Percentiles rank a stretch among this genome's conserved stretches.
These are phyloP conservation scores for Nicotiana undulata DNA, from an alignment of 257 asterid species.

Conservation along the genomic window DNA sequence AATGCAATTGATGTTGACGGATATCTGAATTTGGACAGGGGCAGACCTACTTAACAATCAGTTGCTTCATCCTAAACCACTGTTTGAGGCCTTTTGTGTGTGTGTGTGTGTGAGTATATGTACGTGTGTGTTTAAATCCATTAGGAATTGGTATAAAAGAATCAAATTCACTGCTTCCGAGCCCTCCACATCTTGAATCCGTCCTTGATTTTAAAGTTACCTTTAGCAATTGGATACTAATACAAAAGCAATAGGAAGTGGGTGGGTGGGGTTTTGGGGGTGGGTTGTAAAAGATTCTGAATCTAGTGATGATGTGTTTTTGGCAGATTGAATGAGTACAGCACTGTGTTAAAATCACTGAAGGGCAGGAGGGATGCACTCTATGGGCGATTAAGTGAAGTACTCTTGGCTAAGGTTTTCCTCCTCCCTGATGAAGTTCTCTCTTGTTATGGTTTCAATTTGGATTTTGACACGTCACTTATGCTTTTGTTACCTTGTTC, in stretches of 20 bases:
- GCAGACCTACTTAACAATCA: background rate
- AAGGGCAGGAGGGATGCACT: conserved; percentile 68
- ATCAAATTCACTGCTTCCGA: background rate
- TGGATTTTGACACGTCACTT: background rate
- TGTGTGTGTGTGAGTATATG: no score
- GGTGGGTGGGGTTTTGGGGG: background rate
- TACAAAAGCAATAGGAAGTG: background rate
- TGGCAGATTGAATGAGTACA: conserved; percentile 68
- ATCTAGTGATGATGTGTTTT: conserved; percentile 11
- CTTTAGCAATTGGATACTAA: background rate
- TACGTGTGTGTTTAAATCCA: no score
- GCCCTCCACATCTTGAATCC: background rate
- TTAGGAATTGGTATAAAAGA: no score
- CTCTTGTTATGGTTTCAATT: background rate
- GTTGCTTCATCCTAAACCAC: background rate
- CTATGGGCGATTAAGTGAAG: conserved; percentile 65
- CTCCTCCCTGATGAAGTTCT: background rate
- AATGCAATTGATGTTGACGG: background rate
- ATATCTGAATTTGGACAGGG: background rate
- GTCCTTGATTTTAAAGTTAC: background rate
- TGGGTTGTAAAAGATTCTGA: background rate
- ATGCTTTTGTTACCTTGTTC: background rate
- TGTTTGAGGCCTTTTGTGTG: background rate
- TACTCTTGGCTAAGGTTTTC: conserved; percentile 74
- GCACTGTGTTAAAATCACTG: conserved; percentile 42